Base-by-base conservation (phyloP, 1,139 yeast genomes). In the Sugiyamaella sp. region DNA sequence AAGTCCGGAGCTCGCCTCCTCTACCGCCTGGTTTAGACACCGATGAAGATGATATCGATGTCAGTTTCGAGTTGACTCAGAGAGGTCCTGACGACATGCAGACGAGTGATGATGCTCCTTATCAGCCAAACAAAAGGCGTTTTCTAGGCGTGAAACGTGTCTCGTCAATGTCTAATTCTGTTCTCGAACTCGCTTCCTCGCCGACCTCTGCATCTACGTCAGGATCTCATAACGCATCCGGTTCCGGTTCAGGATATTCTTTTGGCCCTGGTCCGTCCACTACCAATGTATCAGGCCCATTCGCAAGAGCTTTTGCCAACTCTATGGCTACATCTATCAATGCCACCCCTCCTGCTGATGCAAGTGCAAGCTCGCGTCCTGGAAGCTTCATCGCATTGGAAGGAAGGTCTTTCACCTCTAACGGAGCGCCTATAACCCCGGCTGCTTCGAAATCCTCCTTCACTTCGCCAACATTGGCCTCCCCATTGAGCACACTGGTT, bases 1-100 rank as follows among this genome's bases (percentile, higher is more conserved):
- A 51, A 33, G 45, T 60, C 39, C 55, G 56, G 12, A 62, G 63
- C 37, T 62, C 65, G 60, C 71, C 46, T 60, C 72, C 42, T 17
- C 60, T 49, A 54, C 60, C 57, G 55, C 25, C 49, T 2, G 45
- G 38, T 10, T 21, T 48, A 20, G 54, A 53, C 16, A 42, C 47
- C 8, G 51, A 42, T 21, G 52, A 44, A 9, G 55, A 45, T 25
- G 56, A 51, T n/a, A 43, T 46, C 1, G 50, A 38, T 27, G 17
- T 25, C 17, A 46, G 44, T 39, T 20, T 21, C 22, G 29, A 44
- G 16, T 46, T 35, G 37, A 9, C 21, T 27, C 46, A 37, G 41
- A 21, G 21, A n/a, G 24, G 43, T 12, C 16, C 39, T 16, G 35
- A 29, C n/a, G 35, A 29, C n/a, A 29, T 29, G 35, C 35, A 29